These are phyloP conservation scores for Paraphoma chrysanthemicola DNA, from an alignment of 2,329 filamentous ascomycete genomes.

Conservation along the genomic window DNA sequence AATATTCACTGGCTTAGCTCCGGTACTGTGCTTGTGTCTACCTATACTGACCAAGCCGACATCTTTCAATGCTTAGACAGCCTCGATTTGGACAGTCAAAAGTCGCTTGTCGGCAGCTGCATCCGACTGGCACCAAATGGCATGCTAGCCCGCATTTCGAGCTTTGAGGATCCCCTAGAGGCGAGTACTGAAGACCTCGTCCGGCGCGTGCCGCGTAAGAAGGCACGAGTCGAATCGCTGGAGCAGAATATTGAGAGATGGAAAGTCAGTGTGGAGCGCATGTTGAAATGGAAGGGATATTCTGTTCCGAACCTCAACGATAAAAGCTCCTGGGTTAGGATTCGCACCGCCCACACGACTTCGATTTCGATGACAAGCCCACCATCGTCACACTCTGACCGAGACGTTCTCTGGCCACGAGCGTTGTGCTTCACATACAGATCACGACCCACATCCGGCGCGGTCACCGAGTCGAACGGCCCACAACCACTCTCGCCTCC, in stretches of 20 bases:
- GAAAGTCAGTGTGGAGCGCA: slow-evolving; percentile 41
- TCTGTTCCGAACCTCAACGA: slow-evolving; percentile 31
- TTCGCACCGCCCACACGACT: slow-evolving; percentile 27
- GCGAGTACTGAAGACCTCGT: slow-evolving; percentile 20
- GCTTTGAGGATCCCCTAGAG: slow-evolving; percentile 39
- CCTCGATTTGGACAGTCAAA: slow-evolving; percentile 21
- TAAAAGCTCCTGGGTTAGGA: slow-evolving; percentile 39
- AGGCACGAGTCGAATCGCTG: slow-evolving; percentile 26
- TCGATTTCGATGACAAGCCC: slow-evolving; percentile 20
- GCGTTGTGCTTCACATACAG: slow-evolving; percentile 41
- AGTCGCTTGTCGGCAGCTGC: slow-evolving; percentile 29
- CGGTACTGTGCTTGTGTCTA: slow-evolving; percentile 42
- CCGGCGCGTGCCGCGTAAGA: slow-evolving; percentile 30
- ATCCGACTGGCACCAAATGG: slow-evolving; percentile 46
- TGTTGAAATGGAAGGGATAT: slow-evolving; percentile 46
- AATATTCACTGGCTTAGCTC: slow-evolving; percentile 44
- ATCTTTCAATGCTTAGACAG: slow-evolving; percentile 33
- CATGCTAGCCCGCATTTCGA: slow-evolving; percentile 36
- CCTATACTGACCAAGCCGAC: slow-evolving; percentile 28
- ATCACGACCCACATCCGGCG: not conserved
- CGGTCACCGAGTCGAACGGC: not conserved
- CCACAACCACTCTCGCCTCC: slow-evolving; percentile 1
- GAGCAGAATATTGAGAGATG: slow-evolving; percentile 43
- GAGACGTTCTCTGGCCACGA: slow-evolving; percentile 47
- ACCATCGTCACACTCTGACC: slow-evolving; percentile 13